These are phyloP conservation scores for Tricholoma flavovirens DNA, from an alignment of 768 basidiomycete species.

Conservation along the genomic window DNA sequence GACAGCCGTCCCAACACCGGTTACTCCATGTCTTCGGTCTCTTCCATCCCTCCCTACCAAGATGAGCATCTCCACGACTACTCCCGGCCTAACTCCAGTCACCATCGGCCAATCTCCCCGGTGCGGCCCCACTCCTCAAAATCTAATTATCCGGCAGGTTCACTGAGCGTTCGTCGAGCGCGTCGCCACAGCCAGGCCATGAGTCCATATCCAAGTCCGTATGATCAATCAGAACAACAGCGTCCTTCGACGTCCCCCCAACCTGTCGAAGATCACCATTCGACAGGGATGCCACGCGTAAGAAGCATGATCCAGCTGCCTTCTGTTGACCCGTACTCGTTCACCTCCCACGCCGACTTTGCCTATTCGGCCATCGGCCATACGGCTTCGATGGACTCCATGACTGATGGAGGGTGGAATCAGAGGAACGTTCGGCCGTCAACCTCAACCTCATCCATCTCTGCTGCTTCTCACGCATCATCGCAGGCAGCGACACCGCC, in stretches of 20 bases:
- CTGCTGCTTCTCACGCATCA: constrained; percentile 69
- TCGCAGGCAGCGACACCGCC: constrained; percentile 82
- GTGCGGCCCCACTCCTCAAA: constrained; percentile 61
- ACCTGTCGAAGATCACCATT: constrained; percentile 50
- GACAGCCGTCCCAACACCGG: constrained; percentile 84
- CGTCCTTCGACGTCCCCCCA: constrained; percentile 71
- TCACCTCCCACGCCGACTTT: constrained; percentile 73
- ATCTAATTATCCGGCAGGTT: constrained; percentile 43
- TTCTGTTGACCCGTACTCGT: constrained; percentile 62
- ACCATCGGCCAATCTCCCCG: constrained; percentile 67
- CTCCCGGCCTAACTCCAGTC: constrained; percentile 69
- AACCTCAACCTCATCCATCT: constrained; percentile 71
- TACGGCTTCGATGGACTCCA: constrained; percentile 37
- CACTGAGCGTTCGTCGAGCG: constrained; percentile 64
- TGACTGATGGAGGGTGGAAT: constrained; percentile 44
- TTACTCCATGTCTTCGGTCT: constrained; percentile 81
- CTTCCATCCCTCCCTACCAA: constrained; percentile 61
- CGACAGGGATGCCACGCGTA: constrained; percentile 55
- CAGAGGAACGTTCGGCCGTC: constrained; percentile 62
- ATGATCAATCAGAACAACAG: constrained; percentile 60
- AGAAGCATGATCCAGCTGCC: constrained; percentile 82
- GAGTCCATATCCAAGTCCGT: constrained; percentile 82
- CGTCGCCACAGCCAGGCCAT: constrained; percentile 83
- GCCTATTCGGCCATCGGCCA: constrained; percentile 66
- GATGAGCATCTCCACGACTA: constrained; percentile 54